Evolutionary conservation across 2,329 filamentous ascomycete species (phyloP), one percentile per base, ranked within the genome.

Genomic region (Phyllosticta capitalensis): DNA sequence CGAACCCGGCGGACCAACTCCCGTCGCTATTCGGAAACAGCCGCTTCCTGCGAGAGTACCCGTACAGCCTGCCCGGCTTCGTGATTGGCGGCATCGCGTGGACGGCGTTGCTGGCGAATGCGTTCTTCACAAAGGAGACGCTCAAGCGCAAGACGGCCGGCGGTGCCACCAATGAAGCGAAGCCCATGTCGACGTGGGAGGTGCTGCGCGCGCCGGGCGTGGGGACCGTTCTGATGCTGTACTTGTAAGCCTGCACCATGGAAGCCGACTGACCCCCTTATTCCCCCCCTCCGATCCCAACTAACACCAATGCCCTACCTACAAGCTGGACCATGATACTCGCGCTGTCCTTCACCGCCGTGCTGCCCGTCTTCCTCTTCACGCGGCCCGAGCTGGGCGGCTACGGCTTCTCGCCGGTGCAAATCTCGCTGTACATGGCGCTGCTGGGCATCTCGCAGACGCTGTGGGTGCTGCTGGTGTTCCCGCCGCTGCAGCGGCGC

Each of bases 281-380:
- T 14, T 3, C 30, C 30, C 14, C 30, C 30, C 4, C 14, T 12
- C 30, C 30, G 3, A 9, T 38, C 24, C 7, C 24, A 76, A 92
- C 2, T 83, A 81, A 67, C 75, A 85, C 17, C 2, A 6, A 6
- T 4, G 2, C 2, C 38, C 38, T 1, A 49, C n/a, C n/a, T n/a
- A 89, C 87, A 69, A 79, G 77, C 1, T 82, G 89, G 67, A 77
- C 84, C 49, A 85, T 86, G 79, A 70, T 90, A 2, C 80, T 92
- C 3, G 87, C 83, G 0, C 84, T 88, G 62, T 79, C 83, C 1
- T 92, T 86, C 70, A 92, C 88, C 0, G 86, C 88, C 59, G 73
- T 91, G 48, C 68, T 82, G 1, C 85, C 88, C 0, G 79, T 92
- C 1, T 87, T 85, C 68, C 84, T 84, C 73, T 91, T 81, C 71